Base-by-base conservation (phyloP, 495 filamentous ascomycete species). In the Annulohypoxylon bovei region DNA sequence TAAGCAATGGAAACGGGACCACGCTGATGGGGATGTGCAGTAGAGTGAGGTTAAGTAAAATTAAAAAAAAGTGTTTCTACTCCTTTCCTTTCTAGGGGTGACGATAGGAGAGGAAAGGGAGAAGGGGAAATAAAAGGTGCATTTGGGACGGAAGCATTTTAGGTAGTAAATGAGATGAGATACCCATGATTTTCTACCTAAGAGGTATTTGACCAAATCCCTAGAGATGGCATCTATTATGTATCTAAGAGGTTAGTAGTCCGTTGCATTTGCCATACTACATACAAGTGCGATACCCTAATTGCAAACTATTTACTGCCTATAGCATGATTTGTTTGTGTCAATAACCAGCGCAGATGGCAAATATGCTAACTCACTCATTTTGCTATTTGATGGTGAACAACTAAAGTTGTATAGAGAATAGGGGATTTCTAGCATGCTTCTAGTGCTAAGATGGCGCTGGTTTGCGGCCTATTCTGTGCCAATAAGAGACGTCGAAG, bases 1-100 rank as follows among this genome's bases (percentile, higher is more conserved):
- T 40, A 83, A 86, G 77, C 85, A 88, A 65, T 98, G 95, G 95
- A 93, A 88, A 79, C 81, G 85, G 76, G 86, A 93, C 63, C 85
- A 88, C 68, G 62, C 54, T 30, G 70, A 56, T 47, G 60, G 47
- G 11, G 55, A 25, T 40, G 54, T n/a, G 20, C 39, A 56, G 58
- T 42, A n/a, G 58, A 20, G 39, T 11, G n/a, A 27, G 16, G 22
- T n/a, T 46, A 25, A 8, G 6, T n/a, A n/a, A n/a, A n/a, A n/a
- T 16, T 28, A 12, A 0, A n/a, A 14, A 20, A 22, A 18, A 53
- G 5, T 4, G 25, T 27, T 11, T n/a, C 8, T 30, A 14, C 2
- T 11, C 7, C 20, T 53, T 32, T 33, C 40, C n/a, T 46, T 27
- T 49, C 44, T 11, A 27, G 4, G 22, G 12, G 46, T 16, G 23